A percentile compares a stretch with the other conserved stretches of the same genome.
These are phyloP conservation scores for Oryza longistaminata DNA, from an alignment of 176 grass and related monocot genomes.

Conservation along the genomic window DNA sequence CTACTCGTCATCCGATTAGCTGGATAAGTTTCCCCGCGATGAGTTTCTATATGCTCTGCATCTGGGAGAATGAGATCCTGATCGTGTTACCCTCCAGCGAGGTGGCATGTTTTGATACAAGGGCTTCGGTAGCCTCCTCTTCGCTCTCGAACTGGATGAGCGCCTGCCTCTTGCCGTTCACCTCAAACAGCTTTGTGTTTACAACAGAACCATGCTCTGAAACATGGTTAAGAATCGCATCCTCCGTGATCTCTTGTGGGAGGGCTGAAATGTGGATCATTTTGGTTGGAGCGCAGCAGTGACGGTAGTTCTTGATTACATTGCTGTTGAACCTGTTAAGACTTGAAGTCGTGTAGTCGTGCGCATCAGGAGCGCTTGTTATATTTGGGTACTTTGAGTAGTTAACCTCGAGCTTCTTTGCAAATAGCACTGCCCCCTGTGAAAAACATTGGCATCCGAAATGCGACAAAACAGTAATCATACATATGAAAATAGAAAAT, in stretches of 20 bases:
- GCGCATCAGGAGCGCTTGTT: conserved; percentile 64
- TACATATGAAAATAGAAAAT: not conserved
- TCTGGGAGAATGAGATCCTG: conserved; percentile 91
- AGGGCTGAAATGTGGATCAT: conserved; percentile 95
- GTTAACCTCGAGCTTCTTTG: conserved; percentile 85
- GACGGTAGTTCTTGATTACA: conserved; percentile 85
- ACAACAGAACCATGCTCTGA: conserved; percentile 72
- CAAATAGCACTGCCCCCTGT: conserved; percentile 71
- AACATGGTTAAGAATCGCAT: conserved; percentile 57
- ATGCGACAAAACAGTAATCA: not conserved
- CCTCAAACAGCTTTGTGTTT: conserved; percentile 85
- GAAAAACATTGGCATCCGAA: not conserved
- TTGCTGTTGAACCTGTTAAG: conserved; percentile 84
- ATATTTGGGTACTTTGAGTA: conserved; percentile 88
- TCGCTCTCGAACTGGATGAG: conserved; percentile 73
- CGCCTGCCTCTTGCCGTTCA: conserved; percentile 80
- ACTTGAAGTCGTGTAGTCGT: conserved; percentile 71
- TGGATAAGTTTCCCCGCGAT: not conserved
- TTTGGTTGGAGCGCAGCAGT: conserved; percentile 90
- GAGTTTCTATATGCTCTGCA: conserved; percentile 64
- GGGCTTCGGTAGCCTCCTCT: conserved; percentile 75
- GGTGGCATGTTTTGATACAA: conserved; percentile 86
- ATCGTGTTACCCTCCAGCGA: conserved; percentile 68
- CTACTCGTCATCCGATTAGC: not conserved
- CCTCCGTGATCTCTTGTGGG: conserved; percentile 70